Conservation (phyloP, 129 eudicot species). For the Flaveria sonorensis region DNA sequence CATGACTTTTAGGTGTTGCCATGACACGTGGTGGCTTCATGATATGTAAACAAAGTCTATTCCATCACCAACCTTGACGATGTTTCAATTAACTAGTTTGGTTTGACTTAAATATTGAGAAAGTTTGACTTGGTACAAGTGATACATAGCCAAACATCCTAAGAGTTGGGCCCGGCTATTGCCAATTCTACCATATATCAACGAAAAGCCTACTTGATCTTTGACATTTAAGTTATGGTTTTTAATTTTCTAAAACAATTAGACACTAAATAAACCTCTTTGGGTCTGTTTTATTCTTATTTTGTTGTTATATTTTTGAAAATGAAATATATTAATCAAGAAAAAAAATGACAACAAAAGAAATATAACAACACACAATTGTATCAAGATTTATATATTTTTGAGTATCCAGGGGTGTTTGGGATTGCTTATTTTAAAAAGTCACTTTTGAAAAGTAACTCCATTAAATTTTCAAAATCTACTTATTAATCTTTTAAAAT, state of each 20-base stretch:
- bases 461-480: no score
- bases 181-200: no score
- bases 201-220: neutral
- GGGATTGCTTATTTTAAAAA: no score
- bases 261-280: neutral
- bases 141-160: neutral
- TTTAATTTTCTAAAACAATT: no score
- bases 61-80: conserved; percentile 26
- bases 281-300: neutral
- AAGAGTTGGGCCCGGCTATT: neutral
- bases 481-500: no score
- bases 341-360: neutral
- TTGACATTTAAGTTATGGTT: neutral
- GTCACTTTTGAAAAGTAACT: no score
- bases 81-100: conserved; percentile 27
- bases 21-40: neutral
- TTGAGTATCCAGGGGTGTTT: no score
- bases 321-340: neutral
- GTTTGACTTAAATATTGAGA: conserved; percentile 5
- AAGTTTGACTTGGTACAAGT: conserved; percentile 13
- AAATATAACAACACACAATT: neutral
- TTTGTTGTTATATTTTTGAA: neutral
- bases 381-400: no score
- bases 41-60: conserved; percentile 15
- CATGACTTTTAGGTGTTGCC: neutral